Conservation (phyloP, 495 filamentous ascomycete genomes). For the Aspergillus bertholletiae region DNA sequence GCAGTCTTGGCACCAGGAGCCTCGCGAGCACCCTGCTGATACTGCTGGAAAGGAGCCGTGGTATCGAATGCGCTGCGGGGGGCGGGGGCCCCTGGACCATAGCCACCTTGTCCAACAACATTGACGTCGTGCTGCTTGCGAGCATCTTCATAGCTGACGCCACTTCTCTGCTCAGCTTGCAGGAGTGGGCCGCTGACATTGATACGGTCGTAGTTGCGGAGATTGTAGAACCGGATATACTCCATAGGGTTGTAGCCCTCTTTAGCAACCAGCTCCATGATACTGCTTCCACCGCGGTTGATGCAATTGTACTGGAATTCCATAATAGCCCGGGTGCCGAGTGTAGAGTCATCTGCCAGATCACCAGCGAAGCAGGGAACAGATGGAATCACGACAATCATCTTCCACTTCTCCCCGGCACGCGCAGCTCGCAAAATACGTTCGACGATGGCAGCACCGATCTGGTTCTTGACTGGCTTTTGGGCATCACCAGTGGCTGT, state of each 20-base stretch:
- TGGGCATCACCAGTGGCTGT: slow-evolving; percentile 77
- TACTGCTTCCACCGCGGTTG: slow-evolving; percentile 82
- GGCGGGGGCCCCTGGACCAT: slow-evolving; percentile 31
- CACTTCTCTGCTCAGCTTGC: slow-evolving; percentile 61
- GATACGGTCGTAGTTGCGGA: slow-evolving; percentile 89
- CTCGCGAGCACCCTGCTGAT: slow-evolving; percentile 63
- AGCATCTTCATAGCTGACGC: slow-evolving; percentile 72
- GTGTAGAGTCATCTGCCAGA: slow-evolving; percentile 68
- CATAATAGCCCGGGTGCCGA: slow-evolving; percentile 93
- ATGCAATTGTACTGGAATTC: slow-evolving; percentile 91
- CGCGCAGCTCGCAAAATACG: slow-evolving; percentile 76
- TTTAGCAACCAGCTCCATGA: slow-evolving; percentile 72
- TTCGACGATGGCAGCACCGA: slow-evolving; percentile 85
- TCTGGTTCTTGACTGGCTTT: slow-evolving; percentile 78
- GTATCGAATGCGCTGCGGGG: slow-evolving; percentile 37
- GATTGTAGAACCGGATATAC: slow-evolving; percentile 94
- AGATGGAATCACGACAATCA: slow-evolving; percentile 82
- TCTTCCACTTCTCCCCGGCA: slow-evolving; percentile 70
- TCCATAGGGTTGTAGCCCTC: slow-evolving; percentile 69
- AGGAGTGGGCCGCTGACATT: slow-evolving; percentile 64
- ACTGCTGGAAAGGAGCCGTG: slow-evolving; percentile 50
- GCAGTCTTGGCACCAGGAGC: slow-evolving; percentile 28
- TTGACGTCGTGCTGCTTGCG: slow-evolving; percentile 61
- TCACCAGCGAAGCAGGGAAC: slow-evolving; percentile 92
- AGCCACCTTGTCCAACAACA: slow-evolving; percentile 31